Evolutionary conservation across 1,139 yeast species (phyloP), one percentile per base, ranked within the genome.

Genomic region (Debaryomycetaceae sp.): DNA sequence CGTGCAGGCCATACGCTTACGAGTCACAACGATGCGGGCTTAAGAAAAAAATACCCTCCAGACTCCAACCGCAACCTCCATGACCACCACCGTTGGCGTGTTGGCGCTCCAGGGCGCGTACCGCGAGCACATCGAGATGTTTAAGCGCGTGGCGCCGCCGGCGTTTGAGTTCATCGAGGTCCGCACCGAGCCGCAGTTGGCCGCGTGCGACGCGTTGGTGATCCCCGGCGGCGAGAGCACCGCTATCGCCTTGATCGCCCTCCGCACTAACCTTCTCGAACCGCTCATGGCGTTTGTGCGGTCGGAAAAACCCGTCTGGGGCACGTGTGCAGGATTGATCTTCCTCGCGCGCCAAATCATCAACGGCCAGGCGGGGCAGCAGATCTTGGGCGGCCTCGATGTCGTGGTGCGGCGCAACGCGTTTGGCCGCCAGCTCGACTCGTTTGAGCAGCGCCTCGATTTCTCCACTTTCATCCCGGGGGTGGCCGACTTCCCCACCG

Each of bases 171-270:
- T 77, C 13, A 51, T 65, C 3, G 74, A 75, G 36, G 83, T 84
- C 8, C 62, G 75, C 41, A 77, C 78, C 0, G 49, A 58, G 3
- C 61, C 56, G 14, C 74, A 81, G 37, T 61, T 84, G 12, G 50
- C 38, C 0, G 34, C 37, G 18, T 75, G 88, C 42, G 66, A 73
- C 41, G 84, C 82, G 0, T 55, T 84, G 25, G 76, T 84, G 16
- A 70, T 84, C 12, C 94, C 93, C 1, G 88, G 86, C 3, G 95
- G 95, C 11, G 95, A 84, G 53, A 78, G 86, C 31, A 83, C 94
- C 1, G 57, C 88, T 7, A 83, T 84, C 40, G 78, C 89, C 1
- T 60, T 81, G 25, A 75, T 83, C 25, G 83, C 93, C 1, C 80
- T 81, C 48, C 58, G 88, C 35, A 71, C 80, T 0, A 71, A 71